Base-by-base conservation (phyloP, 345 rosid genomes). In the Salix brachista region DNA sequence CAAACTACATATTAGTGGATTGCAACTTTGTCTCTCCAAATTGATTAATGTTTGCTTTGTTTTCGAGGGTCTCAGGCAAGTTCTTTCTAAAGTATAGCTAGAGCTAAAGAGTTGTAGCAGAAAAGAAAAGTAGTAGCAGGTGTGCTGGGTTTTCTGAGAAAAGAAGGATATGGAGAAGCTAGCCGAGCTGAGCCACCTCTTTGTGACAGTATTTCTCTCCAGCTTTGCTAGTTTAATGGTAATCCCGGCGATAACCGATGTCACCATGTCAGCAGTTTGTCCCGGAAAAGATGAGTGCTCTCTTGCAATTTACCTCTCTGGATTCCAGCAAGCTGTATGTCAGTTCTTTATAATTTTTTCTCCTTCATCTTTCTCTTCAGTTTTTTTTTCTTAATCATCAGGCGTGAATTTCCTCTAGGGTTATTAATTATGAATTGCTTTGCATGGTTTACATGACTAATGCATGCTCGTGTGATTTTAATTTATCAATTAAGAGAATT, bases 261-360 rank as follows among this genome's bases (percentile, higher is more conserved):
- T 94, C 60, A 94, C 91, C 69, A 90, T 94, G 89, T 19, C 74
- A 1, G 97, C 98, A 1, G 86, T 94, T 78, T 94, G 98, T 86
- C 92, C 89, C 25, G 86, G 84, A 70, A 28, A 62, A n/a, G 90
- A 89, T 25, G 83, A 90, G 52, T 94, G 98, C 80, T 94, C 98
- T 56, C 85, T 91, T 18, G 97, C 97, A 87, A 92, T 94, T 66
- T 94, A 89, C 79, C 92, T 92, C 84, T 77, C 96, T 66, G 94
- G 97, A 14, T 44, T 86, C 75, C 92, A 92, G 64, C 98, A 92
- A 87, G 96, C 95, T 70, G 98, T 94, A 86, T 2, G 85, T n/a
- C 28, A 26, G 18, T 65, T 67, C 21, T 41, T 13, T 7, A 39
- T 60, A 4, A 18, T 58, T 28, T 30, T 5, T 72, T 37, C 41